A percentile compares a stretch with the other conserved stretches of the same genome.
Conservation (phyloP, 163 green algal species). For the Scenedesmus sp. region DNA sequence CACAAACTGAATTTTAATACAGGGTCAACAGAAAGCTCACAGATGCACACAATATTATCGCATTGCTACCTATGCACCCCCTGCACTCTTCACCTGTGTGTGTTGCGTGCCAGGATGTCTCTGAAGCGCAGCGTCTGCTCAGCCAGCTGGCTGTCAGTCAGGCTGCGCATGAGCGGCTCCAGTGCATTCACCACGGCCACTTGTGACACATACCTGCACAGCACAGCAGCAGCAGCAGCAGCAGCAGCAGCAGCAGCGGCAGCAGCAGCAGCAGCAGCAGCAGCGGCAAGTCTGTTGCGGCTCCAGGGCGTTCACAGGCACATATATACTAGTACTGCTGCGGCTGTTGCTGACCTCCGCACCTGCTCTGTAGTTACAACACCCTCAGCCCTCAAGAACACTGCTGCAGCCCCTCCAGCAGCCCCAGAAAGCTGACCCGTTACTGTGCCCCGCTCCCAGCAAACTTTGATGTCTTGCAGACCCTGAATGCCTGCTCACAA, state of each 20-base stretch:
- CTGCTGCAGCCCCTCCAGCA: no score
- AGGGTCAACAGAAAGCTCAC: no score
- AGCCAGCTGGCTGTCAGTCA: slow-evolving; percentile 79
- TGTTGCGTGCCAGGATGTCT: not conserved
- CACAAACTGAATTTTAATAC: no score
- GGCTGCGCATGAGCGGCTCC: slow-evolving; percentile 67
- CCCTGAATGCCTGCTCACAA: no score
- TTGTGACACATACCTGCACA: slow-evolving; percentile 69
- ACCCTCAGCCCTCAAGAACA: no score
- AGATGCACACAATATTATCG: no score
- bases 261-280: not conserved
- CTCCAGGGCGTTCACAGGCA: not conserved
- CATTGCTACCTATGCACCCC: no score
- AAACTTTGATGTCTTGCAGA: no score
- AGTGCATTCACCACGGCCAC: slow-evolving; percentile 80
- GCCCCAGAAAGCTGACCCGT: no score
- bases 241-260: not conserved
- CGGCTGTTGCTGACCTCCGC: no score
- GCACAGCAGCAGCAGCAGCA: not conserved
- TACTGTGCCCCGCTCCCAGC: no score
- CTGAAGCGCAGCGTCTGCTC: slow-evolving; percentile 69
- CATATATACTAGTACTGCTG: not conserved
- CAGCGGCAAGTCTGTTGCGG: not conserved
- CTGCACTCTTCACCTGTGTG: not conserved
- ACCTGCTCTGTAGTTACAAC: no score